Base-by-base conservation (phyloP, 2,329 filamentous ascomycete genomes). In the Aspergillus chevalieri region DNA sequence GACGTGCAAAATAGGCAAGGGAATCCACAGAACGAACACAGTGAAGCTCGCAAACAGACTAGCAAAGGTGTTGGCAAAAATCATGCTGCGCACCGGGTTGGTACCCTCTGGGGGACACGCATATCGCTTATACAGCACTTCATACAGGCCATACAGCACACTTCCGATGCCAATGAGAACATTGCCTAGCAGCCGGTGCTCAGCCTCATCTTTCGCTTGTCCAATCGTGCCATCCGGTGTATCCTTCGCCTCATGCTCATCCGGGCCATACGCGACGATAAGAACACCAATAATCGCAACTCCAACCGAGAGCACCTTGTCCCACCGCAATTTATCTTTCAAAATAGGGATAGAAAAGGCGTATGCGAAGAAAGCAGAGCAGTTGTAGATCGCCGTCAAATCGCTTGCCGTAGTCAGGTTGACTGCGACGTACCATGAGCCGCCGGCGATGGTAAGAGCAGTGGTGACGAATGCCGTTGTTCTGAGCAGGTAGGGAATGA, bases 301-400 rank as follows among this genome's bases (percentile, higher is more conserved):
- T 9, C 82, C 78, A 1, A 98, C 93, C 3, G 92, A 88, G 46
- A 94, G 67, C 24, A 90, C 84, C 74, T 98, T 98, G 72, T 89
- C 89, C 34, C 85, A 72, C 19, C 89, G 84, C 10, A 96, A 73
- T 57, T 86, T 89, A 69, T 98, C 93, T 50, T 87, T 84, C 2
- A 98, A 77, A 15, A 98, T 72, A 1, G 91, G 90, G 42, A 98
- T 90, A 43, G 88, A 94, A 66, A 98, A 98, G 10, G 89, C 92
- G 66, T 98, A 98, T 44, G 93, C 93, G 68, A 98, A 98, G 72
- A 98, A 98, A 51, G 93, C 92, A 47, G 89, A 95, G 77, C 93
- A 98, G 73, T 98, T 98, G 79, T 98, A 98, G 61, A 98, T 98
- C 47, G 93, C 93, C 0, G 93, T 98, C 60, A 98, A 73, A 69